Conservation (phyloP, 2,329 filamentous ascomycete genomes). For the Exophiala oligosperma region DNA sequence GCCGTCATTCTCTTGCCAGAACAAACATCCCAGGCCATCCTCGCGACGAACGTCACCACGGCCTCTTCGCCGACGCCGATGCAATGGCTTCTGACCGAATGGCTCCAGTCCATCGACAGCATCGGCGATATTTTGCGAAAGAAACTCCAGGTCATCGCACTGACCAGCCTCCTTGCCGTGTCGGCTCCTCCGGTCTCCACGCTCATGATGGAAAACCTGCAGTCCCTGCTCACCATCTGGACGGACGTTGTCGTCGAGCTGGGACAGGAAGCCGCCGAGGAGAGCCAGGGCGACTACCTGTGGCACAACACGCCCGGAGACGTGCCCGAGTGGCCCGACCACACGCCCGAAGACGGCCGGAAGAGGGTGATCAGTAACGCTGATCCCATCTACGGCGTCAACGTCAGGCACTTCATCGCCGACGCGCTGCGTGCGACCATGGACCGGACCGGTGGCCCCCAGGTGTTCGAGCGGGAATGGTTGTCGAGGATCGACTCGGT, state of each 20-base stretch:
- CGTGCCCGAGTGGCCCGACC: conserved; percentile 35
- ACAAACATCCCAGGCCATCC: conserved; percentile 61
- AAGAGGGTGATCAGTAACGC: conserved; percentile 41
- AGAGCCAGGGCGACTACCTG: conserved; percentile 44
- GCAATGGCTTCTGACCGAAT: conserved; percentile 48
- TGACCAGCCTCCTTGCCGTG: conserved; percentile 45
- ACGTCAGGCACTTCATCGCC: conserved; percentile 46
- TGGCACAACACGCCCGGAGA: conserved; percentile 36
- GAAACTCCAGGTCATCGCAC: conserved; percentile 47
- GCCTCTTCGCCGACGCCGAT: conserved; percentile 26
- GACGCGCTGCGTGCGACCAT: conserved; percentile 45
- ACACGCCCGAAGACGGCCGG: conserved; percentile 43
- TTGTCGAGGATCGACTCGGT: conserved; percentile 24
- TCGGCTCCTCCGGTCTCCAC: conserved; percentile 37
- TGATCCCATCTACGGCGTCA: conserved; percentile 45
- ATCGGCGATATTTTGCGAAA: conserved; percentile 48
- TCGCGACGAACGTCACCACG: conserved; percentile 32
- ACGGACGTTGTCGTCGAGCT: conserved; percentile 48
- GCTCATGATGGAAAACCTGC: conserved; percentile 45
- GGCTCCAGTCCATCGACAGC: conserved; percentile 51
- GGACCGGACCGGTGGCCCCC: conserved; percentile 20
- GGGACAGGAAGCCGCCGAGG: conserved; percentile 41
- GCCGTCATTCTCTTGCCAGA: conserved; percentile 71
- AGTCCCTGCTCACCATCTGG: conserved; percentile 49
- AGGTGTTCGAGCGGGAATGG: conserved; percentile 29